phyloP scores from a whole-genome alignment of 2,329 filamentous ascomycete genomes.

The Monilinia laxa region DNA sequence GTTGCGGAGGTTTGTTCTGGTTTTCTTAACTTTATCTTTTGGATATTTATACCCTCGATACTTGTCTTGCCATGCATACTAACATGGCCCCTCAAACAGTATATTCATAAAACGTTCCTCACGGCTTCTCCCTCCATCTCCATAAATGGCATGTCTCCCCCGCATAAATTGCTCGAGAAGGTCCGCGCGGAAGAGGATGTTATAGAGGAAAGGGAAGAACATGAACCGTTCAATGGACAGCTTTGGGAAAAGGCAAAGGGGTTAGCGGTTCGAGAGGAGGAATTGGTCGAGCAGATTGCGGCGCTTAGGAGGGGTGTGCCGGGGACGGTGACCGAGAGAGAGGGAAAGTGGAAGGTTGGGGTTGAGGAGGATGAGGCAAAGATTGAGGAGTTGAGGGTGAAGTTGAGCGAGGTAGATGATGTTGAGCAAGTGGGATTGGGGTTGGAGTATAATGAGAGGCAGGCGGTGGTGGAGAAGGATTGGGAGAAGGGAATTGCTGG shows the following conservation, averaged over 20 bases:
- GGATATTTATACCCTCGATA: no score
- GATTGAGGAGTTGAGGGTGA: slow-evolving; percentile 28
- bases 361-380: slow-evolving; percentile 32
- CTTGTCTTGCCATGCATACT: no score
- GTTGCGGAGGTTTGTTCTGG: slow-evolving; percentile 54
- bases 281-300: slow-evolving; percentile 63
- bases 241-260: slow-evolving; percentile 59
- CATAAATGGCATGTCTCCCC: slow-evolving; percentile 57
- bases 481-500: slow-evolving; percentile 52
- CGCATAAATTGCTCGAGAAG: slow-evolving; percentile 41
- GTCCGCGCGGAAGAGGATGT: slow-evolving; percentile 36
- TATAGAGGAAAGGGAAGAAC: slow-evolving; percentile 43
- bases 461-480: slow-evolving; percentile 47
- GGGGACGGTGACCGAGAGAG: slow-evolving; percentile 27
- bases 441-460: slow-evolving; percentile 44
- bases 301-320: slow-evolving; percentile 38
- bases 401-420: slow-evolving; percentile 25
- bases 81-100: slow-evolving; percentile 44
- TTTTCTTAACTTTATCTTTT: not conserved
- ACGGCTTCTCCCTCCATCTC: slow-evolving; percentile 59
- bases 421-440: slow-evolving; percentile 16
- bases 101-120: slow-evolving; percentile 60
- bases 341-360: slow-evolving; percentile 29
- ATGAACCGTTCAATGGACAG: slow-evolving; percentile 61
- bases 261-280: slow-evolving; percentile 61